Evolutionary conservation across 2,329 filamentous ascomycete species (phyloP).

Genomic region (Pestalotiopsis sp.): DNA sequence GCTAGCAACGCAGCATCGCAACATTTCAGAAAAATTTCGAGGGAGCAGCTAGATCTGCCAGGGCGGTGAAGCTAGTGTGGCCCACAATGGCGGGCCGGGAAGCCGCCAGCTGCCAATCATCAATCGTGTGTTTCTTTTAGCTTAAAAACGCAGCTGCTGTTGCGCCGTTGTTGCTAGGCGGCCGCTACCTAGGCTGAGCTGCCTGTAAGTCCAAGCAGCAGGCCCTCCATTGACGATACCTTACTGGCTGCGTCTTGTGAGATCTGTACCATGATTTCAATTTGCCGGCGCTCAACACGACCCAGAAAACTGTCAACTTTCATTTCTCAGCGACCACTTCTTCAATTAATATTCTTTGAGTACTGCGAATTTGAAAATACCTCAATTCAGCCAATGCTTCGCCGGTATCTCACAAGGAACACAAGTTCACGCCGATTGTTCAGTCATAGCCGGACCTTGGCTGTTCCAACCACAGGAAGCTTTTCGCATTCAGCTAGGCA

Average conservation of each 20-base stretch:
- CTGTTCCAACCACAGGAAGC: neutral
- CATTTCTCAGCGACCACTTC: neutral
- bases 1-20: constrained; percentile 5
- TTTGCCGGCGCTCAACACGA: too few species aligned
- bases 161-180: neutral
- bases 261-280: too few species aligned
- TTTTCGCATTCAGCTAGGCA: neutral
- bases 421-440: neutral
- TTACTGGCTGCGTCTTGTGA: too few species aligned
- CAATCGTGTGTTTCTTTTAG: neutral
- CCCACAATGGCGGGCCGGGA: neutral
- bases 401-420: constrained; percentile 3
- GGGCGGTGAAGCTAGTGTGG: constrained; percentile 10
- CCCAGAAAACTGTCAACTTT: neutral
- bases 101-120: neutral
- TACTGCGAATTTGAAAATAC: neutral
- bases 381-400: constrained; percentile 15
- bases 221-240: too few species aligned
- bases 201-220: neutral
- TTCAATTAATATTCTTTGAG: neutral
- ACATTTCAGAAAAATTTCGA: constrained; percentile 18
- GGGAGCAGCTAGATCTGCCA: neutral
- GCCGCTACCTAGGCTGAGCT: neutral
- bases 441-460: neutral
- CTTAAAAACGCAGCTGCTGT: neutral